Percentiles rank a stretch among this genome's conserved stretches.
Evolutionary conservation across 176 grass and related monocot species (phyloP).

Genomic region (Aegilops umbellulata): DNA sequence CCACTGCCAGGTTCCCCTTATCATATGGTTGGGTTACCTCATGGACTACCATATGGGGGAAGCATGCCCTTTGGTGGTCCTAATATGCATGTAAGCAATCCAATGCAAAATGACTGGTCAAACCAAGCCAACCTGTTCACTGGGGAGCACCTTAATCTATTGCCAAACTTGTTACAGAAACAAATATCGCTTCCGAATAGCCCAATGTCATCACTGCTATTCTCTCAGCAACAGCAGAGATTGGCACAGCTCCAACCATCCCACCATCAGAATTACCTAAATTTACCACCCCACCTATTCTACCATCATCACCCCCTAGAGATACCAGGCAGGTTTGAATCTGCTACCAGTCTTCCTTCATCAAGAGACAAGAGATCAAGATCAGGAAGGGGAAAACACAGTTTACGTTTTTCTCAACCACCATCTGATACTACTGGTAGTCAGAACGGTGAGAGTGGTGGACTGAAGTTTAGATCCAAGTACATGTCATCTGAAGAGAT

Average conservation of each 20-base stretch:
- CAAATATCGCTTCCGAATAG: slow-evolving; percentile 75
- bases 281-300: slow-evolving; percentile 54
- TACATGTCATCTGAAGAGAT: slow-evolving; percentile 99
- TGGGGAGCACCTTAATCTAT: slow-evolving; percentile 52
- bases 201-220: slow-evolving; percentile 55
- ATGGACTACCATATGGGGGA: slow-evolving; percentile 65
- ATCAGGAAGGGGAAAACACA: slow-evolving; percentile 77
- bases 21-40: slow-evolving; percentile 64
- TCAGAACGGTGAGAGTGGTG: slow-evolving; percentile 60
- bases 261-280: slow-evolving; percentile 51
- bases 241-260: slow-evolving; percentile 63
- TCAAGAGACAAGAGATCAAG: slow-evolving; percentile 71
- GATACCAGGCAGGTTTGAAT: slow-evolving; percentile 54
- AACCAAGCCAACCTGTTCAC: slow-evolving; percentile 48
- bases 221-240: slow-evolving; percentile 76
- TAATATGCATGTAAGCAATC: slow-evolving; percentile 44
- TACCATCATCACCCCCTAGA: slow-evolving; percentile 47
- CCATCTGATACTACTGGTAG: slow-evolving; percentile 59
- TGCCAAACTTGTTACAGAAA: slow-evolving; percentile 61
- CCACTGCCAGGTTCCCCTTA: slow-evolving; percentile 58
- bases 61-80: slow-evolving; percentile 55
- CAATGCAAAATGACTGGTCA: slow-evolving; percentile 47
- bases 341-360: slow-evolving; percentile 41
- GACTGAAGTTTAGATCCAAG: slow-evolving; percentile 77
- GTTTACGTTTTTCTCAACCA: slow-evolving; percentile 52